Conservation (phyloP, 192 early-diverging fungal species). For the Podila horticola region DNA sequence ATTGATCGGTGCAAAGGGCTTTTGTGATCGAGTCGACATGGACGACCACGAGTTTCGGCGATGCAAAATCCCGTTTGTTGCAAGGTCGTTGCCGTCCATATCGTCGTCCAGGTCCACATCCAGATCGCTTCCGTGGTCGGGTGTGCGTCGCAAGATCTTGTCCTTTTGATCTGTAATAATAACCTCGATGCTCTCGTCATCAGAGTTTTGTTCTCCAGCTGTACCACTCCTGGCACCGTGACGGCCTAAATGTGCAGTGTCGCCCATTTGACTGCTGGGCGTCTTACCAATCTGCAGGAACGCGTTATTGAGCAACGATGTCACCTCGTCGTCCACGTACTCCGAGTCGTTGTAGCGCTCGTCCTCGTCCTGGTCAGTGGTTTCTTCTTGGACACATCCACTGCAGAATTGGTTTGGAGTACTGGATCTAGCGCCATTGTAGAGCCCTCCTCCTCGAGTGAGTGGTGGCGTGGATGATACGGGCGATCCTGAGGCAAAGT, state of each 20-base stretch:
- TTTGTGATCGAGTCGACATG: slow-evolving; percentile 22
- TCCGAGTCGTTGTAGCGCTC: slow-evolving; percentile 44
- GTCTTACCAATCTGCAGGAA: slow-evolving; percentile 44
- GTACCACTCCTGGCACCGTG: background rate
- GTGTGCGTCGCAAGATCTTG: slow-evolving; percentile 22
- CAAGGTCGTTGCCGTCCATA: background rate
- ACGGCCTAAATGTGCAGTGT: background rate
- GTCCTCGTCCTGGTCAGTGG: slow-evolving; percentile 16
- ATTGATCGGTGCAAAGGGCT: slow-evolving; percentile 39
- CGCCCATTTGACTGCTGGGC: slow-evolving; percentile 34
- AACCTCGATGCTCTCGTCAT: slow-evolving; percentile 33
- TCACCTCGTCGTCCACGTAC: slow-evolving; percentile 43
- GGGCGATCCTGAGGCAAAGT: background rate
- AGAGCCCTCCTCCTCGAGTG: background rate
- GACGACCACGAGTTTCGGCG: slow-evolving; percentile 24
- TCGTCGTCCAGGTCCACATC: slow-evolving; percentile 30
- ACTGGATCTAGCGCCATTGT: background rate
- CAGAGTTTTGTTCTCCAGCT: background rate
- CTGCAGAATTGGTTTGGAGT: background rate
- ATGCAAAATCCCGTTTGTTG: background rate
- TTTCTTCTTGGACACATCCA: slow-evolving; percentile 17
- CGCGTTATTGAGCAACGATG: slow-evolving; percentile 40
- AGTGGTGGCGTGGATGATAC: background rate
- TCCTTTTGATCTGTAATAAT: slow-evolving; percentile 41
- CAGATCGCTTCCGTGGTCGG: background rate